Base-by-base conservation (phyloP, 2,329 filamentous ascomycete species). In the Diaporthe ampelina region DNA sequence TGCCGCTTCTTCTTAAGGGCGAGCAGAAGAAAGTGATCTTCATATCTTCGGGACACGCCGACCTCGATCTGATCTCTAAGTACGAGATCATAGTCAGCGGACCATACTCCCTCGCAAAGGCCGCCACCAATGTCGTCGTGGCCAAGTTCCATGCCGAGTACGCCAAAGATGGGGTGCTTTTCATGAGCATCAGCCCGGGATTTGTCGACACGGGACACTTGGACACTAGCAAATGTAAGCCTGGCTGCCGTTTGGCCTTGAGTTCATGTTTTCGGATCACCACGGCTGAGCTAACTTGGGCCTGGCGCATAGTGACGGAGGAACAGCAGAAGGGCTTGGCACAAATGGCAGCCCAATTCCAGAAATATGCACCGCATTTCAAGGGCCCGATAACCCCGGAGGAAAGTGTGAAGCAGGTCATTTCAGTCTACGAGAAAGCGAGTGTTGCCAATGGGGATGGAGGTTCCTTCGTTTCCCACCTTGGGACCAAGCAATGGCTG, bases 91-190 rank as follows among this genome's bases (percentile, higher is more conserved):
- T 26, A 9, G 15, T 54, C 1, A 76, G 77, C 0, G 75, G 81
- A 0, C 78, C 85, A 0, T 92, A 92, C 76, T 76, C 86, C 0
- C 82, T 84, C 26, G 86, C 82, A 78, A 89, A 91, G 79, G 89
- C 85, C 0, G 90, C 87, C 0, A 26, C 88, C 48, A 91, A 91
- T 76, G 79, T 87, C 21, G 82, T 85, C 1, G 81, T 89, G 1
- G 86, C 87, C 74, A 91, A 91, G 79, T 91, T 85, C 78, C 85
- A 82, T 72, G 85, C 84, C 0, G 81, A 88, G 76, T 88, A 88
- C 75, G 83, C 81, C 58, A 82, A 85, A 40, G 82, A 90, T 0
- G 88, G 87, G 0, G 83, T 92, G 0, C 78, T 90, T 0, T 88
- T 91, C 79, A 76, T 92, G 75, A 82, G 81, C 17, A 79, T 91